Percentiles rank a stretch among this genome's conserved stretches.
Evolutionary conservation across 2,329 filamentous ascomycete species (phyloP).

Genomic region (Fusarium tricinctum): DNA sequence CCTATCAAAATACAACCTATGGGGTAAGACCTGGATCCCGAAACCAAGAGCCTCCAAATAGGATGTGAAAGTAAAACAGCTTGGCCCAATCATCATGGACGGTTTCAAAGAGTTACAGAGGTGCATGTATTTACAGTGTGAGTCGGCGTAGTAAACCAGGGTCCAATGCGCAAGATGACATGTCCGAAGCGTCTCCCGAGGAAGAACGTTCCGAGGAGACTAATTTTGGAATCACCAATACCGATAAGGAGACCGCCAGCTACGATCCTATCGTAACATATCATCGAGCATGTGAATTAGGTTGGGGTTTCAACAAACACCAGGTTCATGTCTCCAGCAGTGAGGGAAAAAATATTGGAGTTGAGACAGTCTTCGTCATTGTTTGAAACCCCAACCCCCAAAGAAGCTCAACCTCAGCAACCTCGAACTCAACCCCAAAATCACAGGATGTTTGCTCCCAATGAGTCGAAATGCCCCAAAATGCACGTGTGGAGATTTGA

Average conservation of each 20-base stretch:
- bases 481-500: neutral
- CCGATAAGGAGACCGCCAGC: conserved; percentile 28
- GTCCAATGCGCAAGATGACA: conserved; percentile 3
- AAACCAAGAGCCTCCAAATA: conserved; percentile 35
- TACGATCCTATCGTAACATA: neutral
- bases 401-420: conserved; percentile 30
- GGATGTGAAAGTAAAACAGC: conserved; percentile 2
- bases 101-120: neutral
- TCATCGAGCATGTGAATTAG: conserved; percentile 31
- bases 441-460: conserved; percentile 11
- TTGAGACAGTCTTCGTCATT: conserved; percentile 23
- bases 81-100: neutral
- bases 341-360: conserved; percentile 3
- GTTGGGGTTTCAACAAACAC: conserved; percentile 46
- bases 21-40: conserved; percentile 1
- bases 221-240: conserved; percentile 24
- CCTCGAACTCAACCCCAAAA: conserved; percentile 37
- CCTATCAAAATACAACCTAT: neutral
- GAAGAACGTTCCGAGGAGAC: conserved; percentile 39
- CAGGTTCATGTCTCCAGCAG: conserved; percentile 2
- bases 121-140: neutral
- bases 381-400: conserved; percentile 41
- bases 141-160: neutral
- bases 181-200: conserved; percentile 35
- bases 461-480: neutral